phyloP scores from a whole-genome alignment of 2,329 filamentous ascomycete species.

The Colletotrichum lindemuthianum region DNA sequence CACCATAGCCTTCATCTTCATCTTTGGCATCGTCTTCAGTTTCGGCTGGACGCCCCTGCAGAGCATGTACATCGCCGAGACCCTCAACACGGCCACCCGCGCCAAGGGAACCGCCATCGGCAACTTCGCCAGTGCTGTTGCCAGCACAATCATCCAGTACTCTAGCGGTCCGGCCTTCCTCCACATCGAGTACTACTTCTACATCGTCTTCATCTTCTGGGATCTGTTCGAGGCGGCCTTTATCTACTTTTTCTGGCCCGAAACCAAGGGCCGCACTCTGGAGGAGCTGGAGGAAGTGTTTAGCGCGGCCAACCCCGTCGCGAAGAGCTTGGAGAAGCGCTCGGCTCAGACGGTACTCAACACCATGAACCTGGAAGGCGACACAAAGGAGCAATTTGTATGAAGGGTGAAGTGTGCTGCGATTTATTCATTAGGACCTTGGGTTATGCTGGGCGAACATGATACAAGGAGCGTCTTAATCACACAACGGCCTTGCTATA shows the following conservation, averaged over 20 bases:
- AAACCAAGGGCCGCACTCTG: slow-evolving; percentile 58
- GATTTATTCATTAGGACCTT: no score
- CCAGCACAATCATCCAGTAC: slow-evolving; percentile 55
- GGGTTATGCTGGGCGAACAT: no score
- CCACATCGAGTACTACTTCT: slow-evolving; percentile 56
- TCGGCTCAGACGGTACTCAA: slow-evolving; percentile 53
- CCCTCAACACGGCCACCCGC: slow-evolving; percentile 54
- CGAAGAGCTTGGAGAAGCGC: slow-evolving; percentile 53
- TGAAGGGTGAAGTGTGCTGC: no score
- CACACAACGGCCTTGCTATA: no score
- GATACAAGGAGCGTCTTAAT: no score
- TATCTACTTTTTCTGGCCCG: slow-evolving; percentile 62
- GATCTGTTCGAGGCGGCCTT: slow-evolving; percentile 52
- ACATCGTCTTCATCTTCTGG: slow-evolving; percentile 57
- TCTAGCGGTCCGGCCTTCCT: slow-evolving; percentile 54
- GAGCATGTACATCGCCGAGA: slow-evolving; percentile 60
- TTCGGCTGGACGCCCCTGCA: slow-evolving; percentile 63
- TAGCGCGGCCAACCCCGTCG: slow-evolving; percentile 54
- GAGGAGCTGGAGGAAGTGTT: slow-evolving; percentile 66
- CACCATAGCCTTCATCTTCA: slow-evolving; percentile 61
- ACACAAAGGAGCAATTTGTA: slow-evolving; percentile 34
- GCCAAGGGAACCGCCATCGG: slow-evolving; percentile 57
- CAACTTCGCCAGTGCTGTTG: slow-evolving; percentile 51
- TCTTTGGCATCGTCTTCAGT: slow-evolving; percentile 62
- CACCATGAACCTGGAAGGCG: slow-evolving; percentile 26